Conservation (phyloP, 2,329 filamentous ascomycete species). For the Daldinia sp. region DNA sequence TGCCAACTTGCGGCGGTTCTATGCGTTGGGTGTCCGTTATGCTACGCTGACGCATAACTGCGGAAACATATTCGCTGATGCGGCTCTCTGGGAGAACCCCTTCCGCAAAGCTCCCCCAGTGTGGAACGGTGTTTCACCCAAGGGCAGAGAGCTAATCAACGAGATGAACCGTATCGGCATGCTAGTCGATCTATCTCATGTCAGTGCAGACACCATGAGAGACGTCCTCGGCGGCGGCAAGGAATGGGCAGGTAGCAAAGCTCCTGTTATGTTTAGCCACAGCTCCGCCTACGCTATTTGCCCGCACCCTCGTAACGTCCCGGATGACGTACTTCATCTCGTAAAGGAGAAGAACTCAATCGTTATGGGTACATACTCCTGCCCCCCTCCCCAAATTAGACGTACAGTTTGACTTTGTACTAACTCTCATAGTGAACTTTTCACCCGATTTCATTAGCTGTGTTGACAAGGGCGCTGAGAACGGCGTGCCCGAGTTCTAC, state of each 20-base stretch:
- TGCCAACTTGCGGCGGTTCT: conserved; percentile 79
- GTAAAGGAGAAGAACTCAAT: conserved; percentile 80
- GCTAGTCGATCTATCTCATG: conserved; percentile 90
- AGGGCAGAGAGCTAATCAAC: conserved; percentile 75
- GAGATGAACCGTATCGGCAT: conserved; percentile 97
- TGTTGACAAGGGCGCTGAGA: conserved; percentile 66
- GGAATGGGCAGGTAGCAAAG: conserved; percentile 77
- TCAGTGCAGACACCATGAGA: conserved; percentile 82
- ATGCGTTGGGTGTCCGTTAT: conserved; percentile 85
- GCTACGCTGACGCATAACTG: conserved; percentile 93
- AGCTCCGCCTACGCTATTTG: conserved; percentile 85
- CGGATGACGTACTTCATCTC: conserved; percentile 82
- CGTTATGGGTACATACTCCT: conserved; percentile 75
- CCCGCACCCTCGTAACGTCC: conserved; percentile 90
- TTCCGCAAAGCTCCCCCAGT: conserved; percentile 65
- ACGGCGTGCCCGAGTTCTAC: conserved; percentile 76
- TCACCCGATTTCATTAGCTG: conserved; percentile 86
- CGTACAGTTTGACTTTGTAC: neutral
- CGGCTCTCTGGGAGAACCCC: conserved; percentile 73
- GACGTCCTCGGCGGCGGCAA: conserved; percentile 77
- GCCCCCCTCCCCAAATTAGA: neutral
- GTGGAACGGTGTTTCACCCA: conserved; percentile 78
- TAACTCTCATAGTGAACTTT: conserved; percentile 74
- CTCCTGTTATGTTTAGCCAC: conserved; percentile 91
- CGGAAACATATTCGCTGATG: conserved; percentile 89